Evolutionary conservation across 2,329 filamentous ascomycete genomes (phyloP), one percentile per base, ranked within the genome.

Genomic region (Trichophyton rubrum): DNA sequence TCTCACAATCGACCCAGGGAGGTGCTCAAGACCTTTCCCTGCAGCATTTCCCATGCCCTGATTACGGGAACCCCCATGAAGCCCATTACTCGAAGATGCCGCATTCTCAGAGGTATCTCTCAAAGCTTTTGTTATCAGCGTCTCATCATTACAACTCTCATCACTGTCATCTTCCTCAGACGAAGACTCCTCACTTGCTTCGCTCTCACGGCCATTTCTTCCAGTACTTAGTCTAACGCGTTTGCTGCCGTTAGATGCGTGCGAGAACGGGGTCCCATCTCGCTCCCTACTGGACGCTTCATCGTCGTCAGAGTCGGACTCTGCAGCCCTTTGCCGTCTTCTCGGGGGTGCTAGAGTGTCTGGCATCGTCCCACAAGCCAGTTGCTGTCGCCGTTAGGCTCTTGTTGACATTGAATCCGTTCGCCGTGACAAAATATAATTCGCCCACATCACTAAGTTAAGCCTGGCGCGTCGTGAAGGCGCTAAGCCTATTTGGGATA

Each of bases 1-100:
- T 40, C 91, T 84, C 56, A 96, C 85, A 66, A 99, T 95, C 8
- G 93, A 87, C 9, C 93, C 93, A 2, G 90, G 85, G 64, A 88
- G 81, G 66, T 78, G 41, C 27, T 24, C 15, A 22, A 41, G 22
- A 3, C 33, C 33, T 38, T 38, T 38, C 33, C 33, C 33, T 13
- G 3, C 33, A 15, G 17, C 30, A 59, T 58, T 41, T 43, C 58
- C n/a, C 43, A 8, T 17, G 15, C 15, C 35, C 40, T 20, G 40
- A n/a, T 17, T 43, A 15, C 15, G 11, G n/a, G 40, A 43, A 43
- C 43, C 43, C 2, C 43, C 43, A 4, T 4, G n/a, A 47, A 2
- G n/a, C 20, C 17, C n/a, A 47, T 47, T 47, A 33, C 20, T 49
- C 59, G 30, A 40, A 24, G 45, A 49, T 33, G 24, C 17, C 20